phyloP scores from a whole-genome alignment of 169 alveolate genomes.

The Cardiosporidium cionae region DNA sequence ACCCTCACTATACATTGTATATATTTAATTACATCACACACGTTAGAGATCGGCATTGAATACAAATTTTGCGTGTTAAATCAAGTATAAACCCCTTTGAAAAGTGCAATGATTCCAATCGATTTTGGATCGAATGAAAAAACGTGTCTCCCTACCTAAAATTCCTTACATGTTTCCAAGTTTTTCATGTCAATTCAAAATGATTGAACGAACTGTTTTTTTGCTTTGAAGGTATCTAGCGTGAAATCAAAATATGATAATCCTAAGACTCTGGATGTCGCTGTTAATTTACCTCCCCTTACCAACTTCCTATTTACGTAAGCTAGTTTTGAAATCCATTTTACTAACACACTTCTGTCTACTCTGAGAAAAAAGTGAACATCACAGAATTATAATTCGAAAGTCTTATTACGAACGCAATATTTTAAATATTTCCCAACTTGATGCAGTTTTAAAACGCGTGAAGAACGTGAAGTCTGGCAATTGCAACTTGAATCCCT shows the following conservation, averaged over 20 bases:
- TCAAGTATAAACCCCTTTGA: too few species aligned
- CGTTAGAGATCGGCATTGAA: neutral
- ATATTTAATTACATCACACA: neutral
- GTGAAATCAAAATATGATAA: slow-evolving; percentile 25
- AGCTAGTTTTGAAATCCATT: too few species aligned
- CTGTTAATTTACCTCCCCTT: slow-evolving; percentile 18
- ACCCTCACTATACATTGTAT: neutral
- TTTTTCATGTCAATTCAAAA: neutral
- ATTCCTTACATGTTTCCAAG: too few species aligned
- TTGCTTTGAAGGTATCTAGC: neutral
- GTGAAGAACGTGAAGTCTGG: neutral
- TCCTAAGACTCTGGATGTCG: slow-evolving; percentile 17
- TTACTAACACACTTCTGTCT: too few species aligned
- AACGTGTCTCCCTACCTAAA: too few species aligned
- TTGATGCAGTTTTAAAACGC: neutral
- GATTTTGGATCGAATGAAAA: too few species aligned
- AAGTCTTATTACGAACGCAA: neutral
- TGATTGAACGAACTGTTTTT: too few species aligned
- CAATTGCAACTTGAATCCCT: neutral
- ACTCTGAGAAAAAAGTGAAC: neutral
- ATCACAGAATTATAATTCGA: neutral
- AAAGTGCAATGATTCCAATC: too few species aligned
- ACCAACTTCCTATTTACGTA: slow-evolving; percentile 29
- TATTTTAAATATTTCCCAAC: too few species aligned
- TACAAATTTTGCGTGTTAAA: neutral